Conservation (phyloP, 148 eudicot species). For the Beta vulgaris region DNA sequence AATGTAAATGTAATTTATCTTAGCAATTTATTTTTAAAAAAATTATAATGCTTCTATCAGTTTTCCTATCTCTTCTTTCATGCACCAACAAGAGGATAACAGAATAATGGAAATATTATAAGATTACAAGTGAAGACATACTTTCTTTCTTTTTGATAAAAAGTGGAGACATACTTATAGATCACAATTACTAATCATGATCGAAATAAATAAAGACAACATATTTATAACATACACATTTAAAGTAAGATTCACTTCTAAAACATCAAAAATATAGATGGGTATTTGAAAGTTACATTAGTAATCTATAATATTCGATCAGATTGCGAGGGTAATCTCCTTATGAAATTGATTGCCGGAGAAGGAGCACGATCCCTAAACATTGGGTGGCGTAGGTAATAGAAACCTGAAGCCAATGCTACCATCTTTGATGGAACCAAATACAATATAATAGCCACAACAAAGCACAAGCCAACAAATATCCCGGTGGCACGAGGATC, state of each 20-base stretch:
- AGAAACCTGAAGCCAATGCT: slow-evolving; percentile 86
- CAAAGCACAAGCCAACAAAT: slow-evolving; percentile 69
- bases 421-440: slow-evolving; percentile 86
- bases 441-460: slow-evolving; percentile 69
- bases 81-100: no score
- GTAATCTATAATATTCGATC: slow-evolving; percentile 56
- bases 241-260: neutral
- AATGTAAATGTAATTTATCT: no score
- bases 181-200: no score
- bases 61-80: no score
- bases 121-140: no score
- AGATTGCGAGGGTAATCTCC: slow-evolving; percentile 79
- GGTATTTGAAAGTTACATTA: neutral
- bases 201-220: no score
- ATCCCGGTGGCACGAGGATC: slow-evolving; percentile 94
- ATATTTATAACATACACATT: no score
- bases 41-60: no score
- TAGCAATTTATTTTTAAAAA: no score
- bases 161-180: no score
- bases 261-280: neutral
- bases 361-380: slow-evolving; percentile 87
- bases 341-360: slow-evolving; percentile 72
- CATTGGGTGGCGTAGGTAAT: slow-evolving; percentile 74
- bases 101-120: no score
- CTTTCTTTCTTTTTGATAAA: no score